Evolutionary conservation across 768 basidiomycete species (phyloP).

Genomic region (Boletellus emodensis): DNA sequence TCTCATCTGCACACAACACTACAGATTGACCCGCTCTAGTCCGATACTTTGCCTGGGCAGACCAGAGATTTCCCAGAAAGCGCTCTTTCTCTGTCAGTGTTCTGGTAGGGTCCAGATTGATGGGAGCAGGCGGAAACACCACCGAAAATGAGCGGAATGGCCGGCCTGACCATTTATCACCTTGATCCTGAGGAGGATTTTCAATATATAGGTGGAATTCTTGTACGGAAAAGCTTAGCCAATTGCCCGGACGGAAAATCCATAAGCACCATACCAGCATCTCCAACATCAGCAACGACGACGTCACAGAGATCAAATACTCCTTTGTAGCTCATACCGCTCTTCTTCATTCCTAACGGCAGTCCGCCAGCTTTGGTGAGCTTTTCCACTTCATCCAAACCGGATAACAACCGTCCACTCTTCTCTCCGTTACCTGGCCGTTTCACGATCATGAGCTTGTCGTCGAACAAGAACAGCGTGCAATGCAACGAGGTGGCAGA

Average conservation of each 20-base stretch:
- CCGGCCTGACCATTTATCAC: conserved; percentile 84
- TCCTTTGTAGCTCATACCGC: conserved; percentile 78
- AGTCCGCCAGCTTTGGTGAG: conserved; percentile 60
- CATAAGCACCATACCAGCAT: conserved; percentile 55
- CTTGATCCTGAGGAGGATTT: conserved; percentile 74
- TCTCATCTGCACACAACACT: conserved; percentile 64
- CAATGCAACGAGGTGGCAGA: conserved; percentile 62
- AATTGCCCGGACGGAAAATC: background rate
- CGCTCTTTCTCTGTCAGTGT: conserved; percentile 68
- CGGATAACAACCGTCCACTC: conserved; percentile 64
- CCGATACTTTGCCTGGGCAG: conserved; percentile 76
- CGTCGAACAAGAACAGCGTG: conserved; percentile 90
- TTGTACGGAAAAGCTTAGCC: conserved; percentile 29
- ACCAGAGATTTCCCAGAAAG: conserved; percentile 89
- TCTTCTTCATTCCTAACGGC: conserved; percentile 67
- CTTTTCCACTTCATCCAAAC: conserved; percentile 76
- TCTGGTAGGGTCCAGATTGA: conserved; percentile 62
- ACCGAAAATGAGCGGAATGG: conserved; percentile 76
- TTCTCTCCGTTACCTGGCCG: conserved; percentile 75
- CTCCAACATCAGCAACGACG: conserved; percentile 80
- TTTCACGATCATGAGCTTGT: conserved; percentile 89
- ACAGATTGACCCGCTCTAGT: conserved; percentile 71
- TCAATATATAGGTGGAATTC: conserved; percentile 87
- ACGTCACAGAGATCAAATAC: conserved; percentile 83
- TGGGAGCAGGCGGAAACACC: conserved; percentile 67